phyloP scores from a whole-genome alignment of 1,284 basidiomycete species.

The Tilletia caries region DNA sequence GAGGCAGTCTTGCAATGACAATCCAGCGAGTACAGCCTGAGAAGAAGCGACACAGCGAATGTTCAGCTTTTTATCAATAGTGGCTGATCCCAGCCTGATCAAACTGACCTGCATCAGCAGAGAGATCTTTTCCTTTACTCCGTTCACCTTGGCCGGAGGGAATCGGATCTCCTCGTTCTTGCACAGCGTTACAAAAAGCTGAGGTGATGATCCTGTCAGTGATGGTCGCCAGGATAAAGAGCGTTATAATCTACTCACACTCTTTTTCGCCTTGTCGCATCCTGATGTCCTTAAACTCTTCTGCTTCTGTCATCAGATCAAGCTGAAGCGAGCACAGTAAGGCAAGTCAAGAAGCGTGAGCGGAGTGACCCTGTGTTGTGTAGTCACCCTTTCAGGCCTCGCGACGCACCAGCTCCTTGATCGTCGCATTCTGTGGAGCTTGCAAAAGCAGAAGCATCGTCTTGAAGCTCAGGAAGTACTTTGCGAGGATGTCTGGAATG shows the following conservation, averaged over 20 bases:
- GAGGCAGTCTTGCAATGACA: slow-evolving; percentile 27
- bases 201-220: not conserved
- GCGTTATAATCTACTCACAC: slow-evolving; percentile 14
- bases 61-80: not conserved
- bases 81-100: not conserved
- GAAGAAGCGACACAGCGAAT: not conserved
- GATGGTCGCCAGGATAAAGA: not conserved
- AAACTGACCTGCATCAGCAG: slow-evolving; percentile 36
- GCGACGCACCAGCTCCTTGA: slow-evolving; percentile 17
- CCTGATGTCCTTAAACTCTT: slow-evolving; percentile 49
- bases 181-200: slow-evolving; percentile 17
- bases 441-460: slow-evolving; percentile 33
- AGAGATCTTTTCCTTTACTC: slow-evolving; percentile 37
- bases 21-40: slow-evolving; percentile 25
- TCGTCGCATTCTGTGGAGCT: slow-evolving; percentile 18
- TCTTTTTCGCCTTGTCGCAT: slow-evolving; percentile 53
- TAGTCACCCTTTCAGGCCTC: too few relatives aligned
- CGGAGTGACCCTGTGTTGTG: too few relatives aligned
- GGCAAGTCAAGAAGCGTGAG: not conserved
- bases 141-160: slow-evolving; percentile 30
- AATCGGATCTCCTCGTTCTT: slow-evolving; percentile 39
- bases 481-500: slow-evolving; percentile 32
- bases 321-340: slow-evolving; percentile 15
- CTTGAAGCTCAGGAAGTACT: slow-evolving; percentile 34
- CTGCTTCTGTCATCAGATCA: slow-evolving; percentile 34